Evolutionary conservation across 805 yeast species (phyloP).

Genomic region (Candida tammaniensis): DNA sequence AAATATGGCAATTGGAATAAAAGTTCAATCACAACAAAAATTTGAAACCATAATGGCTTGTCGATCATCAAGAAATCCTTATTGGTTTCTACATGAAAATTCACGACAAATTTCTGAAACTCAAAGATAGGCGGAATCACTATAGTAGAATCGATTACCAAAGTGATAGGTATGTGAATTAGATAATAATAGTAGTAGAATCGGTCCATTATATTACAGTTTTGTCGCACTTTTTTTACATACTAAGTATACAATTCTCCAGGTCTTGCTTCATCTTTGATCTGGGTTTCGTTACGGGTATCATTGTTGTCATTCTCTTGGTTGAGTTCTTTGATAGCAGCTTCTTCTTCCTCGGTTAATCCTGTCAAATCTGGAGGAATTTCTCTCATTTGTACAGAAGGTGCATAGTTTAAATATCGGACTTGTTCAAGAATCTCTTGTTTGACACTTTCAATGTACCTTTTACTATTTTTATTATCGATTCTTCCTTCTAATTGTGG

Average conservation of each 20-base stretch:
- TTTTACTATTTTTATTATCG: conserved; percentile 82
- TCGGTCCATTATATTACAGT: too few relatives aligned
- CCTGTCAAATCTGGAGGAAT: conserved; percentile 68
- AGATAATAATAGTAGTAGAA: conserved; percentile 53
- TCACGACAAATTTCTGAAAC: conserved; percentile 48
- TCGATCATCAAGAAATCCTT: conserved; percentile 65
- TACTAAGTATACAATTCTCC: conserved; percentile 1
- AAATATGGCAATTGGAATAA: conserved; percentile 80
- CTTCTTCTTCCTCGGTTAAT: conserved; percentile 42
- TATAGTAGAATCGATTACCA: conserved; percentile 71
- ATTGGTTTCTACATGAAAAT: conserved; percentile 61
- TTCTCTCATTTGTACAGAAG: conserved; percentile 89
- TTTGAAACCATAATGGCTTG: conserved; percentile 69
- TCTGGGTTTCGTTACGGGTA: conserved; percentile 7
- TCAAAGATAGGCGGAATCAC: conserved; percentile 58
- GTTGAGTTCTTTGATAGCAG: conserved; percentile 34
- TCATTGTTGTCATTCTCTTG: conserved; percentile 22
- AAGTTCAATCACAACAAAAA: conserved; percentile 72
- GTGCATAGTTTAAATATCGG: conserved; percentile 83
- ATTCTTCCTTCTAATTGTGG: conserved; percentile 61
- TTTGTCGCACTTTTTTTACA: too few relatives aligned
- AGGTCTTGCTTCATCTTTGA: conserved; percentile 27
- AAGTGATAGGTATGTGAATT: conserved; percentile 72
- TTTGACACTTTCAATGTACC: conserved; percentile 76
- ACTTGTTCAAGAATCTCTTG: conserved; percentile 77